Percentiles rank a stretch among this genome's conserved stretches.
phyloP scores from a whole-genome alignment of 352 stramenopile genomes.

The Phytophthora foliorum region DNA sequence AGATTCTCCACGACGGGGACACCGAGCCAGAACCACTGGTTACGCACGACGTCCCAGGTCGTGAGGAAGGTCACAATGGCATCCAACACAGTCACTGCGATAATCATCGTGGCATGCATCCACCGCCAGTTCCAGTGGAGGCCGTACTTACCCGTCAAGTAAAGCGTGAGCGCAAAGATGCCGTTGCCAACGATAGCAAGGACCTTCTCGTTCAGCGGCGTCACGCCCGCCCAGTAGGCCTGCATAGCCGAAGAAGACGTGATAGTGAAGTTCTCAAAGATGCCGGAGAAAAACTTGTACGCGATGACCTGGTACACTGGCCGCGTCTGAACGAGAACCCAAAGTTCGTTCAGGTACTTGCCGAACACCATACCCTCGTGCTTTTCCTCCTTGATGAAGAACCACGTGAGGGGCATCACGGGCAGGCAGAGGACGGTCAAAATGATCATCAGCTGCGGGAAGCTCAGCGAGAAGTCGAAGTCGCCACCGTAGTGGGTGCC shows the following conservation, averaged over 20 bases:
- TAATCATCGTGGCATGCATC: constrained; percentile 41
- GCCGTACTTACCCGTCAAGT: constrained; percentile 42
- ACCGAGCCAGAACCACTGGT: constrained; percentile 61
- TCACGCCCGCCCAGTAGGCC: constrained; percentile 39
- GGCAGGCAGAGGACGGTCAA: constrained; percentile 43
- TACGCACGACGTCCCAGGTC: constrained; percentile 49
- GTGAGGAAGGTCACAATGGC: constrained; percentile 40
- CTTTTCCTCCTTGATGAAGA: constrained; percentile 55
- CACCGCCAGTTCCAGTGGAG: constrained; percentile 56
- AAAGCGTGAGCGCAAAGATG: constrained; percentile 42
- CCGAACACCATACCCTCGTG: constrained; percentile 37
- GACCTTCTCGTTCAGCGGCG: constrained; percentile 48
- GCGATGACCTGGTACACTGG: constrained; percentile 58
- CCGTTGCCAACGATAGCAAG: constrained; percentile 43
- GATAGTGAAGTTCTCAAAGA: constrained; percentile 54
- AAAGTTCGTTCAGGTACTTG: constrained; percentile 54
- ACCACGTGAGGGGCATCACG: constrained; percentile 59
- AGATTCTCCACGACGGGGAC: constrained; percentile 44
- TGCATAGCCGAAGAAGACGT: constrained; percentile 53
- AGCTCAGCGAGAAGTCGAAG: constrained; percentile 59
- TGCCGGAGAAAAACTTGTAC: constrained; percentile 49
- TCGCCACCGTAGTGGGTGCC: constrained; percentile 57
- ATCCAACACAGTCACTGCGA: constrained; percentile 42
- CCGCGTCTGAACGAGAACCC: constrained; percentile 44
- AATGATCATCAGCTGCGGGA: constrained; percentile 54